Evolutionary conservation across 2,329 filamentous ascomycete genomes (phyloP).

Genomic region (Colletotrichum costaricense): DNA sequence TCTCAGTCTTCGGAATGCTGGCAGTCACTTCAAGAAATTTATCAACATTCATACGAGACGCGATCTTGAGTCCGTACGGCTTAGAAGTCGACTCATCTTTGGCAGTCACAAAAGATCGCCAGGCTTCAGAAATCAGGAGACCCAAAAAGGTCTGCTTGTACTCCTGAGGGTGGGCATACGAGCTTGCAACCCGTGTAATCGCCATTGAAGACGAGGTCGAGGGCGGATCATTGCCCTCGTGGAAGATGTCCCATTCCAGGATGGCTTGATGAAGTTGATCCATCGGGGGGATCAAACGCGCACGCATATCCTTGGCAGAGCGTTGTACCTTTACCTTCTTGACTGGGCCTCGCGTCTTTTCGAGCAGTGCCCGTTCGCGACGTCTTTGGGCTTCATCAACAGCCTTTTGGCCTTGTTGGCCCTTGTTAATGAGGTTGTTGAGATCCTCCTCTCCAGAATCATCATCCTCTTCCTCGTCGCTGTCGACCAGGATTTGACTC

Average conservation of each 20-base stretch:
- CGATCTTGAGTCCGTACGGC: conserved; percentile 87
- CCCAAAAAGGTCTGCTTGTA: conserved; percentile 94
- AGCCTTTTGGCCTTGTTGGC: conserved; percentile 59
- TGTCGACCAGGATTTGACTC: conserved; percentile 91
- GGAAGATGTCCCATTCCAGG: conserved; percentile 95
- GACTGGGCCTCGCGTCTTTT: conserved; percentile 76
- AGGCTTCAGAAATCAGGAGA: conserved; percentile 90
- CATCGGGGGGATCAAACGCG: conserved; percentile 90
- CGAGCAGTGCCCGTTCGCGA: conserved; percentile 59
- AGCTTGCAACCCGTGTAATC: conserved; percentile 81
- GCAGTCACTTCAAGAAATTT: conserved; percentile 93
- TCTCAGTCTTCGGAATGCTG: conserved; percentile 76
- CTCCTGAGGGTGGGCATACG: conserved; percentile 78
- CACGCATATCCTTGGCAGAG: conserved; percentile 93
- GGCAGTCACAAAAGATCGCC: conserved; percentile 91
- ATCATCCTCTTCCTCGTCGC: conserved; percentile 72
- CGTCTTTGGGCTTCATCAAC: conserved; percentile 60
- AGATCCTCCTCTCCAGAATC: conserved; percentile 67
- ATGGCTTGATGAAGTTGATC: conserved; percentile 86
- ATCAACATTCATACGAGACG: conserved; percentile 90
- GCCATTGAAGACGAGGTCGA: conserved; percentile 66
- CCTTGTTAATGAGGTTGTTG: conserved; percentile 59
- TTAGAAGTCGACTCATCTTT: conserved; percentile 87
- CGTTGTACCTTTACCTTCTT: conserved; percentile 85
- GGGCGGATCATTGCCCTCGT: conserved; percentile 87